Conservation (phyloP, 768 basidiomycete genomes). For the Tylopilus rubrobrunneus region DNA sequence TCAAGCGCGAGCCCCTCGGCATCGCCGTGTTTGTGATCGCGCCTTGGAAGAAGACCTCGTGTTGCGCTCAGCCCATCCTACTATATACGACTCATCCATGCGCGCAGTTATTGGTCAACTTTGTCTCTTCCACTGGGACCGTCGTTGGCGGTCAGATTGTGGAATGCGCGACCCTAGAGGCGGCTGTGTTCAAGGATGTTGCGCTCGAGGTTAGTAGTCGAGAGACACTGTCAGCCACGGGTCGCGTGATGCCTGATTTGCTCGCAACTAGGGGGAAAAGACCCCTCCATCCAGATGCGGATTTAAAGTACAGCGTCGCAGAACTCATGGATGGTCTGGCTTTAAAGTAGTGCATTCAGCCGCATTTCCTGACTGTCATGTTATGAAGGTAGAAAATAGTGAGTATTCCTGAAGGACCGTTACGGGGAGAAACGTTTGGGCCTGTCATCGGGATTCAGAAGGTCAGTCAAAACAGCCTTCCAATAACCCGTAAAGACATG, state of each 20-base stretch:
- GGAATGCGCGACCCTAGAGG: constrained; percentile 61
- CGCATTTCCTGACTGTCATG: neutral
- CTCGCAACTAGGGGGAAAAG: constrained; percentile 87
- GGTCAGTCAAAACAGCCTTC: constrained; percentile 36
- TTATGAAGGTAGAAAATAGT: constrained; percentile 39
- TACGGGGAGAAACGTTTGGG: constrained; percentile 85
- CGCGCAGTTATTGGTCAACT: constrained; percentile 67
- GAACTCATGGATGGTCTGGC: constrained; percentile 85
- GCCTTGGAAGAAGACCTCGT: constrained; percentile 78
- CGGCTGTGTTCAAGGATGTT: constrained; percentile 78
- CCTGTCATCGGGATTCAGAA: constrained; percentile 93
- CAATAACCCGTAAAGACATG: neutral
- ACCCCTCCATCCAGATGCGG: constrained; percentile 85
- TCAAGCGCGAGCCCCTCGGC: constrained; percentile 80
- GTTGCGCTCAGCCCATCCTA: neutral
- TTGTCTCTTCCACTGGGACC: constrained; percentile 88
- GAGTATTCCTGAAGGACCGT: neutral
- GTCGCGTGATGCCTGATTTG: constrained; percentile 3
- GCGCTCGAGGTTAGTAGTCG: constrained; percentile 72
- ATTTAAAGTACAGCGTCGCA: constrained; percentile 75
- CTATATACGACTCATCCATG: neutral
- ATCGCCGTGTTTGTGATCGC: constrained; percentile 85
- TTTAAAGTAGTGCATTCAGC: too few species aligned
- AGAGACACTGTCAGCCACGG: too few species aligned
- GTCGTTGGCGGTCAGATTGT: constrained; percentile 76